Percentiles rank a stretch among this genome's conserved stretches.
phyloP scores from a whole-genome alignment of 805 yeast species.

The Kodamaea sagamina region DNA sequence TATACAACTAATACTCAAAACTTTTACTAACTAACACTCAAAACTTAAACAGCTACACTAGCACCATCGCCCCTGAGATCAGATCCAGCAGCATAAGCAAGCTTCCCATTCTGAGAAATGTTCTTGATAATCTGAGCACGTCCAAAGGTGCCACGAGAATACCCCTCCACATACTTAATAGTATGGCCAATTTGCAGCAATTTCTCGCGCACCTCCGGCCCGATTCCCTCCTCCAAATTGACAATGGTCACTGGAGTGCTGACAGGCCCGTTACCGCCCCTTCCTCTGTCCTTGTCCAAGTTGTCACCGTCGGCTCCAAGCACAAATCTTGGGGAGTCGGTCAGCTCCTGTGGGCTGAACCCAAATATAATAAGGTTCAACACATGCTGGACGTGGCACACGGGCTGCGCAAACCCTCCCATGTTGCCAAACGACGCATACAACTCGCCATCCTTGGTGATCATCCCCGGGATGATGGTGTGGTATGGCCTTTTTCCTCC shows the following conservation, averaged over 20 bases:
- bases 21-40: neutral
- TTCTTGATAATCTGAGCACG: constrained; percentile 73
- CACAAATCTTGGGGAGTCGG: constrained; percentile 75
- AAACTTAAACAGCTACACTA: constrained; percentile 49
- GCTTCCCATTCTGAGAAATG: constrained; percentile 39
- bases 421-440: constrained; percentile 77
- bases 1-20: no score
- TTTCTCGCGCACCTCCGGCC: constrained; percentile 44
- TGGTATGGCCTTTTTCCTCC: constrained; percentile 78
- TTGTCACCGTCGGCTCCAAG: constrained; percentile 52
- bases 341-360: constrained; percentile 67
- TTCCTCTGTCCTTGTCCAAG: constrained; percentile 48
- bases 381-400: constrained; percentile 78
- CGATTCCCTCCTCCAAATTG: constrained; percentile 65
- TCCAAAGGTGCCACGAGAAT: constrained; percentile 52
- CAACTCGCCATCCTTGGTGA: constrained; percentile 56
- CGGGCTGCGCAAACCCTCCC: constrained; percentile 90
- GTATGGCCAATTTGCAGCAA: constrained; percentile 60
- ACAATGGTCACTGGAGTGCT: constrained; percentile 60
- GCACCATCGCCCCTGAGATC: constrained; percentile 89
- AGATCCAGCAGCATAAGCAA: constrained; percentile 68
- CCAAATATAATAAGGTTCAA: constrained; percentile 65
- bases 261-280: constrained; percentile 66
- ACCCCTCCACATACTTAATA: constrained; percentile 45
- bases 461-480: constrained; percentile 81